Evolutionary conservation across 768 basidiomycete genomes (phyloP).

Genomic region (Rhizopogon salebrosus): DNA sequence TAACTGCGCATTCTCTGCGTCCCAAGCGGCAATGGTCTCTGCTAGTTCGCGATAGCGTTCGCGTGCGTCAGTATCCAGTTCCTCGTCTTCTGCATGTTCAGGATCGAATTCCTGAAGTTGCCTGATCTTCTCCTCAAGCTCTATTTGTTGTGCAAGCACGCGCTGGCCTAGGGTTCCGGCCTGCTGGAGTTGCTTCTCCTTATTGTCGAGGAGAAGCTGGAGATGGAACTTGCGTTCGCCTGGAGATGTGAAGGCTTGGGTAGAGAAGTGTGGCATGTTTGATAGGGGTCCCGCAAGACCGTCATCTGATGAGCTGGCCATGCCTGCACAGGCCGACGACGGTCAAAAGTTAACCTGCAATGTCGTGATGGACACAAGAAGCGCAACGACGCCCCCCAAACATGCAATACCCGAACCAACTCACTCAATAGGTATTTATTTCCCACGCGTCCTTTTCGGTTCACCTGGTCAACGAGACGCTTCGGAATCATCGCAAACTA

Average conservation of each 20-base stretch:
- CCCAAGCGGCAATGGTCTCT: slow-evolving; percentile 73
- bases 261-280: slow-evolving; percentile 38
- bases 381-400: slow-evolving; percentile 1
- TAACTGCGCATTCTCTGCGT: slow-evolving; percentile 71
- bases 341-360: slow-evolving; percentile 2
- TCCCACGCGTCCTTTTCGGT: not conserved
- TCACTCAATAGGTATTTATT: not conserved
- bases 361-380: slow-evolving; percentile 7
- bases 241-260: slow-evolving; percentile 39
- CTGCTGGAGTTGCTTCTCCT: slow-evolving; percentile 89
- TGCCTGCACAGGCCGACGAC: slow-evolving; percentile 22
- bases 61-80: slow-evolving; percentile 61
- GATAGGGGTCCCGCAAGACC: slow-evolving; percentile 28
- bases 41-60: slow-evolving; percentile 74
- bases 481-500: too few relatives aligned
- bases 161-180: slow-evolving; percentile 92
- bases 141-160: slow-evolving; percentile 88
- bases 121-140: slow-evolving; percentile 83
- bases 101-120: slow-evolving; percentile 71
- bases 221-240: slow-evolving; percentile 60
- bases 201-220: slow-evolving; percentile 74
- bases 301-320: slow-evolving; percentile 37
- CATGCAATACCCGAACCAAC: not conserved
- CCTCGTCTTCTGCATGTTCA: slow-evolving; percentile 59
- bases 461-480: not conserved